Evolutionary conservation across 176 grass and related monocot genomes (phyloP).

Genomic region (Musa troglodytarum): DNA sequence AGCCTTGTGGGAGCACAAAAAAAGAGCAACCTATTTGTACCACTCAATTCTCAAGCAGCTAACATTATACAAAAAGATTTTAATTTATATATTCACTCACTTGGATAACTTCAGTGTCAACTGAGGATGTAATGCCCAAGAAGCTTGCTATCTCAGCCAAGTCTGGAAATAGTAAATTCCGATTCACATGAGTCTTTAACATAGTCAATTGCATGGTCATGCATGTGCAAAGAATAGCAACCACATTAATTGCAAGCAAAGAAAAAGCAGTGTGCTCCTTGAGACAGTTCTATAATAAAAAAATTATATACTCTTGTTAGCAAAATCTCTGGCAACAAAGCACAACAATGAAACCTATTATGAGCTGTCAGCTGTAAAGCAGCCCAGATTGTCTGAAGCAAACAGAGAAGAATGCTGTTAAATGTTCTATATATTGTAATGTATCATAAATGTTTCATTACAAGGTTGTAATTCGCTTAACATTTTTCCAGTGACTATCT

Average conservation of each 20-base stretch:
- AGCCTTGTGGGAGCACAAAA: not conserved
- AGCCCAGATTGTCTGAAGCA: no score
- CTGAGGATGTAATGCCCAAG: conserved; percentile 73
- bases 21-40: no score
- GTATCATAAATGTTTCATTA: no score
- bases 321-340: not conserved
- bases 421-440: no score
- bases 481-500: not conserved
- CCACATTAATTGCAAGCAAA: not conserved
- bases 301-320: not conserved
- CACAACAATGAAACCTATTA: not conserved
- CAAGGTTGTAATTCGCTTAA: not conserved
- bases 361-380: not conserved
- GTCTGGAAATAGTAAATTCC: conserved; percentile 34
- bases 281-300: not conserved
- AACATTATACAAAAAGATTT: not conserved
- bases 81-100: conserved; percentile 21
- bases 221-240: not conserved
- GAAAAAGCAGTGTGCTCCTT: not conserved
- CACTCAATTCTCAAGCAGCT: not conserved
- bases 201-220: not conserved
- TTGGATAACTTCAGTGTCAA: conserved; percentile 86
- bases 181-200: not conserved
- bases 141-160: conserved; percentile 93
- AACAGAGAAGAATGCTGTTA: no score